These are phyloP conservation scores for Claviceps sp. DNA, from an alignment of 2,329 filamentous ascomycete species.

Conservation along the genomic window DNA sequence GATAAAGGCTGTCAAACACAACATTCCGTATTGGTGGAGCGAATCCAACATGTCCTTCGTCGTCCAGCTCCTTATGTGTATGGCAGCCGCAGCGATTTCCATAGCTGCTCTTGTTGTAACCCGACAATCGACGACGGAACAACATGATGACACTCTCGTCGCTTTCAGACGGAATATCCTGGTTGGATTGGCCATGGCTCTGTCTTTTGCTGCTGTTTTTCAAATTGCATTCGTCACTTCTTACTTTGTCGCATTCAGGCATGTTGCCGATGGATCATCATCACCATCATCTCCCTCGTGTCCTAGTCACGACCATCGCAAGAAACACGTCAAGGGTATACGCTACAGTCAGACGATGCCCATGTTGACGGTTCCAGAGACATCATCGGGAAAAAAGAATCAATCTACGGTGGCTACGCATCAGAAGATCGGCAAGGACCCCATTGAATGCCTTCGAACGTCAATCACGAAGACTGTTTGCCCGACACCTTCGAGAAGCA, in stretches of 20 bases:
- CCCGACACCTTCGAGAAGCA: constrained; percentile 43
- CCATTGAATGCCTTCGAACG: constrained; percentile 18
- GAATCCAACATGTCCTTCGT: constrained; percentile 15
- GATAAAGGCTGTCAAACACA: constrained; percentile 13
- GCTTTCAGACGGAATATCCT: constrained; percentile 21
- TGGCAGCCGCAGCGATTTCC: constrained; percentile 31
- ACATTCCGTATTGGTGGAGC: constrained; percentile 13
- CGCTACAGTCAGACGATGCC: constrained; percentile 35
- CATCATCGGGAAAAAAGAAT: constrained; percentile 22
- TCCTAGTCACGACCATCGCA: constrained; percentile 13
- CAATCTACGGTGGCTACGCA: constrained; percentile 31
- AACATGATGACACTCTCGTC: background rate
- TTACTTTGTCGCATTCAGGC: constrained; percentile 27
- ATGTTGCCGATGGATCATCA: constrained; percentile 8
- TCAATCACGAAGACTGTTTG: constrained; percentile 33
- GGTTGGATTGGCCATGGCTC: constrained; percentile 28
- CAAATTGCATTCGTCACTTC: constrained; percentile 36
- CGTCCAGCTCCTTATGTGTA: constrained; percentile 24
- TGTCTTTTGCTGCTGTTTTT: constrained; percentile 30
- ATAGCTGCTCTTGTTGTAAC: constrained; percentile 29
- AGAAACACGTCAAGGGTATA: constrained; percentile 34
- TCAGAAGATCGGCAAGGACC: constrained; percentile 12
- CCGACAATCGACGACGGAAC: constrained; percentile 13
- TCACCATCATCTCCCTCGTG: constrained; percentile 13
- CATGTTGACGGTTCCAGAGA: constrained; percentile 18